Percentiles rank a stretch among this genome's conserved stretches.
Evolutionary conservation across 1,139 yeast species (phyloP).

Genomic region (Yamadazyma atlantica): DNA sequence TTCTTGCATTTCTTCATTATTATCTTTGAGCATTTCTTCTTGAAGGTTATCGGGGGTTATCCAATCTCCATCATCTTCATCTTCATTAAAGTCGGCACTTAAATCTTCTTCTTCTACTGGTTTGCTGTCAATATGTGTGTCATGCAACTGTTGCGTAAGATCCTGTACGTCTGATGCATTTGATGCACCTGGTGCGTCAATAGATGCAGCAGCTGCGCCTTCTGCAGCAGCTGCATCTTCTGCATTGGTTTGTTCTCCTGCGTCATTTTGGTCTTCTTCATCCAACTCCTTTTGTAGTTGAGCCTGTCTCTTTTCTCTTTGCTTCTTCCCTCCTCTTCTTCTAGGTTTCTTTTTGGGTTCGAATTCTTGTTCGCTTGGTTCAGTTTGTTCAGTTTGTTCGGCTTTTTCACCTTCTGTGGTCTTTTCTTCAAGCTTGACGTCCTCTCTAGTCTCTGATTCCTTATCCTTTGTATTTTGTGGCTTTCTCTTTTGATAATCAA

Average conservation of each 20-base stretch:
- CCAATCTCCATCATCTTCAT: conserved; percentile 89
- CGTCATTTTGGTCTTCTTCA: conserved; percentile 11
- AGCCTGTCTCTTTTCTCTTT: conserved; percentile 55
- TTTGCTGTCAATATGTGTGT: neutral
- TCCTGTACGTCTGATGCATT: neutral
- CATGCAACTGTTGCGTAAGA: neutral
- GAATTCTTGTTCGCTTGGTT: conserved; percentile 3
- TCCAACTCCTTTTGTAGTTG: conserved; percentile 26
- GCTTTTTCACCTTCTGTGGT: conserved; percentile 18
- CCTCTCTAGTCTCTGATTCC: too few species aligned
- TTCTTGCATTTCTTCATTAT: conserved; percentile 43
- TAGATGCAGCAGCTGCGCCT: too few species aligned
- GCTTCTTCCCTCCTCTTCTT: conserved; percentile 66
- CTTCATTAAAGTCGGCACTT: conserved; percentile 30
- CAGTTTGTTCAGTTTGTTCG: conserved; percentile 9
- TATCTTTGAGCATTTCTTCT: conserved; percentile 67
- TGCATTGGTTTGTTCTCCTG: too few species aligned
- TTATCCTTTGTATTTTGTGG: conserved; percentile 22
- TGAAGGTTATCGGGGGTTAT: conserved; percentile 84
- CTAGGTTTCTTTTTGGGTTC: conserved; percentile 40
- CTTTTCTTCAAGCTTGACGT: too few species aligned
- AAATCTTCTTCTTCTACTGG: neutral
- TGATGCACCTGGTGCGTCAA: too few species aligned
- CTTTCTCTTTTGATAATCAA: conserved; percentile 17
- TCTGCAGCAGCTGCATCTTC: neutral